These are phyloP conservation scores for Exsudoporus frostii DNA, from an alignment of 768 basidiomycete genomes.

Conservation along the genomic window DNA sequence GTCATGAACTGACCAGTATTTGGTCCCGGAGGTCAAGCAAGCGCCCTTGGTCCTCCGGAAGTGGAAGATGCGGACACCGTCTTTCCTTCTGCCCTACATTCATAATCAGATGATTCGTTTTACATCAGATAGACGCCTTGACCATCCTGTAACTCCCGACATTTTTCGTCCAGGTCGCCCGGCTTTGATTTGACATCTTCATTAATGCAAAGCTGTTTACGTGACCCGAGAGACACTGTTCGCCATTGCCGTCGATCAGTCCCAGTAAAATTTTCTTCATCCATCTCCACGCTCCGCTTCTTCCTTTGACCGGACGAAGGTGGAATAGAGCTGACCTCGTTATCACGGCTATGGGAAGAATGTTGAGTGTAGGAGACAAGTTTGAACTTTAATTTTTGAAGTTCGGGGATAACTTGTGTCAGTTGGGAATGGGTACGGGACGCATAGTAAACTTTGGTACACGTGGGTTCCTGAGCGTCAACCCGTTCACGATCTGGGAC, in stretches of 20 bases:
- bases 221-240: constrained; percentile 82
- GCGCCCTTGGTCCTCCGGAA: constrained; percentile 57
- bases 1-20: constrained; percentile 53
- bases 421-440: constrained; percentile 97
- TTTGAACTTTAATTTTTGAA: constrained; percentile 64
- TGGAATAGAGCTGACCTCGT: not conserved
- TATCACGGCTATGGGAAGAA: constrained; percentile 10
- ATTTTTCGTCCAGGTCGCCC: constrained; percentile 82
- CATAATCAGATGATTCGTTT: not conserved
- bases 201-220: constrained; percentile 92
- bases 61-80: constrained; percentile 76
- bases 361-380: constrained; percentile 18
- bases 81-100: constrained; percentile 56
- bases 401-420: constrained; percentile 83
- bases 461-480: constrained; percentile 47
- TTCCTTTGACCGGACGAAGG: constrained; percentile 5
- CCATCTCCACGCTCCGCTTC: constrained; percentile 23
- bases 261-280: constrained; percentile 26
- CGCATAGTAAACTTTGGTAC: constrained; percentile 88
- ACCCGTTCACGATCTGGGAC: constrained; percentile 3
- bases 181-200: constrained; percentile 62
- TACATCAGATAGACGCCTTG: not conserved
- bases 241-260: constrained; percentile 38
- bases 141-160: constrained; percentile 79
- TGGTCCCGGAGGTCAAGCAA: constrained; percentile 87